Evolutionary conservation across 352 stramenopile genomes (phyloP), one percentile per base, ranked within the genome.

Genomic region (Phytopythium delawarense): DNA sequence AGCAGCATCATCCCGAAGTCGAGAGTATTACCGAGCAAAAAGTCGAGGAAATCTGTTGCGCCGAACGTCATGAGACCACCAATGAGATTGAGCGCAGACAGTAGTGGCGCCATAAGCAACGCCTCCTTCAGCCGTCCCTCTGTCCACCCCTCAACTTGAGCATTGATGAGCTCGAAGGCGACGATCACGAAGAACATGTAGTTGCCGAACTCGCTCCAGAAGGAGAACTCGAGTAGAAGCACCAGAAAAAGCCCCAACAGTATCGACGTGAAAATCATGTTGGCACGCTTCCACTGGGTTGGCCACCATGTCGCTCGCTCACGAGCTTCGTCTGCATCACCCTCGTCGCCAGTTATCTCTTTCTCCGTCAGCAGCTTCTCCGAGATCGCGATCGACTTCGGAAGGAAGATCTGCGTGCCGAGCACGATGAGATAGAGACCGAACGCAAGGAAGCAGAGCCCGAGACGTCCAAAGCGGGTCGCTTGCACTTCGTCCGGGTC

Each of bases 181-280:
- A 99, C 79, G 52, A 99, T 98, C 11, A 98, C 91, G 65, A 97
- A 97, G 78, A 97, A 99, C 67, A 99, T 97, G 72, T 98, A 98
- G 54, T 84, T 74, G 16, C 94, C 94, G 66, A 98, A 99, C 12
- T 88, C 79, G 46, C 78, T 81, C 96, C 96, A 99, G 64, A 98
- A 98, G 18, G 92, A 98, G 52, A 98, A 97, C 71, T 99, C 96
- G 18, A 98, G 76, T 71, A 99, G 88, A 8, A 98, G 69, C 9
- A 97, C 88, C 42, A 98, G 81, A 34, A 99, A 97, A 7, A 99
- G 72, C 7, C 84, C 89, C 18, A 98, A 83, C 13, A 96, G 57
- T 39, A 99, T 84, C 28, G 84, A 97, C n/a, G 88, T 89, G 65
- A 97, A 97, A 16, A 99, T 88, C 67, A 99, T 88, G 63, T 98